Evolutionary conservation across 2,329 filamentous ascomycete species (phyloP), one percentile per base, ranked within the genome.

Genomic region (Trichoderma sp.): DNA sequence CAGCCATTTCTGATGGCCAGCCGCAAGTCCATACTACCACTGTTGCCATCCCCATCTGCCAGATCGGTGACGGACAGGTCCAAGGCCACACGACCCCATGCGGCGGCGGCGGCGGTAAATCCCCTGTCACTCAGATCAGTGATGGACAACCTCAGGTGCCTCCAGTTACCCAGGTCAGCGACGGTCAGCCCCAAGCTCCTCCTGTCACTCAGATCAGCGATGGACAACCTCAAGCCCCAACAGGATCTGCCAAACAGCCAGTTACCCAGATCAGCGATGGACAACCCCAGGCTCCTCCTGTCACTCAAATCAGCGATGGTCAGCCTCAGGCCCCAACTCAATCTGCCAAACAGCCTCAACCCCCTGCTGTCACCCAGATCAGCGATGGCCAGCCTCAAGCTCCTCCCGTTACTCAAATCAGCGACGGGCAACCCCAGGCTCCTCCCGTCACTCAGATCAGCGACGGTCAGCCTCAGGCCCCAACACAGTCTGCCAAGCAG

Each of bases 271-370:
- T 63, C 11, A n/a, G n/a, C 21, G 59, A 63, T 21, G 59, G 53
- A 18, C 53, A 59, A 7, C 53, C 53, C 18, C 53, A 59, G 7
- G 53, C 21, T 4, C 80, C 67, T 18, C 80, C 67, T 41, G 71
- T 89, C 59, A 87, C 85, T 80, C 86, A 89, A 80, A 89, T 89
- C 76, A 81, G 82, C 4, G 83, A 84, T 45, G 83, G 83, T 31
- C 86, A 91, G 78, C 83, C 89, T 67, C 87, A 91, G 75, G 86
- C 83, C n/a, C n/a, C n/a, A n/a, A n/a, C n/a, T n/a, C n/a, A n/a
- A n/a, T n/a, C n/a, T n/a, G n/a, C n/a, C n/a, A n/a, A n/a, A n/a
- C n/a, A n/a, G n/a, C n/a, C n/a, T n/a, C n/a, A n/a, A n/a, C n/a
- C n/a, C n/a, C 85, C 85, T 76, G 85, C 85, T n/a, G 79, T 86